Conservation (phyloP, 148 eudicot genomes). For the Persicaria maculosa region DNA sequence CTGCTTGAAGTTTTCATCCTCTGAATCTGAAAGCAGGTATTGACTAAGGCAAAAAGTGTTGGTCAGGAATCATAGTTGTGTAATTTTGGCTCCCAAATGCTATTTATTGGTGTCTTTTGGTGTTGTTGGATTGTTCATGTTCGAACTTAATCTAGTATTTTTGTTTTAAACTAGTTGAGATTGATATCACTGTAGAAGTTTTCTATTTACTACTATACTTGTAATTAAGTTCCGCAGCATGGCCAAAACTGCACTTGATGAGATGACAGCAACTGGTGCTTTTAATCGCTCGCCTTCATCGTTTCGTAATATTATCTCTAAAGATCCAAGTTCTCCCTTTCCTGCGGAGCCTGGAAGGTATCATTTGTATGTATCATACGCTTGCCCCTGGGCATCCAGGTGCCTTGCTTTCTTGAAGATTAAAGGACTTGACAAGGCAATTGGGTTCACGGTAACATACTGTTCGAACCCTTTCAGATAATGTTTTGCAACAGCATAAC, state of each 20-base stretch:
- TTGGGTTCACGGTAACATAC: constrained; percentile 55
- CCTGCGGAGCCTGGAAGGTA: constrained; percentile 78
- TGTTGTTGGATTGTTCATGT: too few species aligned
- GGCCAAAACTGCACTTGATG: constrained; percentile 70
- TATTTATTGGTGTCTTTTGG: too few species aligned
- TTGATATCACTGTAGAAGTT: constrained; percentile 22
- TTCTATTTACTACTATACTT: constrained; percentile 6
- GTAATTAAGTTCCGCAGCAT: constrained; percentile 19
- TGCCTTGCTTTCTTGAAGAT: constrained; percentile 67
- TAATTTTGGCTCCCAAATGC: background rate
- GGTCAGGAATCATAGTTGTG: background rate
- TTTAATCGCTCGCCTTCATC: constrained; percentile 61
- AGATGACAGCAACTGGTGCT: constrained; percentile 68
- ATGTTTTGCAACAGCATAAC: background rate
- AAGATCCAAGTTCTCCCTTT: constrained; percentile 61
- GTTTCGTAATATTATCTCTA: constrained; percentile 63
- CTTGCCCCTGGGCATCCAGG: constrained; percentile 92
- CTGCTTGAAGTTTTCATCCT: background rate
- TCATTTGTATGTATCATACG: constrained; percentile 84
- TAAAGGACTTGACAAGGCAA: constrained; percentile 78
- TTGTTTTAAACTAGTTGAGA: too few species aligned
- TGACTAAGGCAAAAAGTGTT: background rate
- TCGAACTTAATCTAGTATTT: too few species aligned
- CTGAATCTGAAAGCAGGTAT: background rate
- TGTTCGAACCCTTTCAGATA: background rate